Conservation (phyloP, 1,284 basidiomycete genomes). For the Cutaneotrichosporon cavernicola region DNA sequence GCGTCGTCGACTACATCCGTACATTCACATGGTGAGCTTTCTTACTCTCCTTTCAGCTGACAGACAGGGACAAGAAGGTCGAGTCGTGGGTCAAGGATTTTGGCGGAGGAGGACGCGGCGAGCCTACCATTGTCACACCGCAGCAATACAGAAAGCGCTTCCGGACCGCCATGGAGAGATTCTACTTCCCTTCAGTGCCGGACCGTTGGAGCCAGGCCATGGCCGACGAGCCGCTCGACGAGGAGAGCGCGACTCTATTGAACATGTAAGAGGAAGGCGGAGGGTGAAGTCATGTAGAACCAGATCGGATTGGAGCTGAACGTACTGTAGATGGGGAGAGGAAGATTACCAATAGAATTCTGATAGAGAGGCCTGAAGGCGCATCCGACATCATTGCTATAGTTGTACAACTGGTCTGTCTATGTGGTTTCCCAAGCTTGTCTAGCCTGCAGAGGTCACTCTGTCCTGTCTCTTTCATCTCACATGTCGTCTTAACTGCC, state of each 20-base stretch:
- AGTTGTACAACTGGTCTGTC: conserved; percentile 3
- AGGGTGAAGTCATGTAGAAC: neutral
- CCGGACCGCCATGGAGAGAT: conserved; percentile 81
- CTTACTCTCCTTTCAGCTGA: neutral
- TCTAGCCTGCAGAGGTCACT: neutral
- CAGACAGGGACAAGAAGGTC: conserved; percentile 85
- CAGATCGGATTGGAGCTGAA: neutral
- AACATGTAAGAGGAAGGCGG: conserved; percentile 3
- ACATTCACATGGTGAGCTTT: conserved; percentile 54
- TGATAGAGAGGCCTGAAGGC: neutral
- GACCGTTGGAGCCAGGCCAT: conserved; percentile 44
- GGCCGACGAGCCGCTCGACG: conserved; percentile 14
- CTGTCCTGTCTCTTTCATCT: neutral
- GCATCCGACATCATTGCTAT: neutral
- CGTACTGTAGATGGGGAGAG: neutral
- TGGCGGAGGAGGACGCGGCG: conserved; percentile 72
- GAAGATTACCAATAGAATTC: neutral
- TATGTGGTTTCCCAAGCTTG: neutral
- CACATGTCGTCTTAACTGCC: neutral
- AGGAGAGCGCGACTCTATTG: conserved; percentile 13
- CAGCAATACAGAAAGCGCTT: conserved; percentile 69
- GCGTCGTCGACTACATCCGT: conserved; percentile 72
- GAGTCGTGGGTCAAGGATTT: conserved; percentile 98
- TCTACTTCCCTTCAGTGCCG: conserved; percentile 63
- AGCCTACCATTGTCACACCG: conserved; percentile 85